Percentiles rank a stretch among this genome's conserved stretches.
phyloP scores from a whole-genome alignment of 345 rosid genomes.

The Arabidopsis suecica region DNA sequence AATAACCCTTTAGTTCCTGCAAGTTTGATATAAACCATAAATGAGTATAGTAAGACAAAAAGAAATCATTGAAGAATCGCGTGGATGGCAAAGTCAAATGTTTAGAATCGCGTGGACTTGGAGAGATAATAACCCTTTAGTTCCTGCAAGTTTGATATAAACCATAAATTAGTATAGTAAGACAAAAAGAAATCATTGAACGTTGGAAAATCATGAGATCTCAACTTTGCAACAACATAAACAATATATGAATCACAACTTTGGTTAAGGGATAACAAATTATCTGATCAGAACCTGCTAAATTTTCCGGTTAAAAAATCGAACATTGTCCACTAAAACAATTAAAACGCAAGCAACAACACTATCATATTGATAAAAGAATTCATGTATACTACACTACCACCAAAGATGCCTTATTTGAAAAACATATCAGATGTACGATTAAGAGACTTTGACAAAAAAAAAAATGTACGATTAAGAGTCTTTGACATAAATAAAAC shows the following conservation, averaged over 20 bases:
- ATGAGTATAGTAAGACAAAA: too few species aligned
- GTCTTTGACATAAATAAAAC: neutral
- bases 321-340: neutral
- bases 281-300: neutral
- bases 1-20: neutral
- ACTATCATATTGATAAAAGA: neutral
- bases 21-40: too few species aligned
- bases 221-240: neutral
- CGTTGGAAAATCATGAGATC: neutral
- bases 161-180: too few species aligned
- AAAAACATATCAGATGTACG: neutral
- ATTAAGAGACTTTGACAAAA: neutral
- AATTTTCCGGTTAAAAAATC: neutral
- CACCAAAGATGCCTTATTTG: neutral
- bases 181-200: too few species aligned
- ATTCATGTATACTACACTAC: neutral
- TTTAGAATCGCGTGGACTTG: too few species aligned
- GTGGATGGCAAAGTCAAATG: neutral
- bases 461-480: neutral
- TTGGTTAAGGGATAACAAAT: neutral
- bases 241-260: neutral
- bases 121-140: too few species aligned
- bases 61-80: too few species aligned
- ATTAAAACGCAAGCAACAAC: neutral
- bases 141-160: neutral